Percentiles rank a stretch among this genome's conserved stretches.
Evolutionary conservation across 352 stramenopile species (phyloP).

Genomic region (Globisporangium cederbergense): DNA sequence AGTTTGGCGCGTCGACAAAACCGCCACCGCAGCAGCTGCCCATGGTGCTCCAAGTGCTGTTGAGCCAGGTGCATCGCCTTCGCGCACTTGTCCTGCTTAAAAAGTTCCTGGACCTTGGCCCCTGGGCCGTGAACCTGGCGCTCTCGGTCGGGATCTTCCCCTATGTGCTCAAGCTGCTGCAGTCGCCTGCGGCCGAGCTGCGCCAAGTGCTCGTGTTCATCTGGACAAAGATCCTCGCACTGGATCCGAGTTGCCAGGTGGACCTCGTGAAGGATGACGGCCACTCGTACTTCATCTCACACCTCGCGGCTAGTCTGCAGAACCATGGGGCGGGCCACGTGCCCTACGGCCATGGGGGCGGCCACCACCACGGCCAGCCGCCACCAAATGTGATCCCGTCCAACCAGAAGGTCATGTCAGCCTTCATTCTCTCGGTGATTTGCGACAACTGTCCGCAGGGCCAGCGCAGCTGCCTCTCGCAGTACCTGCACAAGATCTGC

Average conservation of each 20-base stretch:
- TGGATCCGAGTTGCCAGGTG: slow-evolving; percentile 94
- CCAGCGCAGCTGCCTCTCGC: slow-evolving; percentile 92
- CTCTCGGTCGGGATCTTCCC: slow-evolving; percentile 98
- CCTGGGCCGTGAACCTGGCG: slow-evolving; percentile 87
- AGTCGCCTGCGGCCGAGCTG: slow-evolving; percentile 94
- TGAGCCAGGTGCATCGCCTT: slow-evolving; percentile 96
- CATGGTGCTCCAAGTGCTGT: slow-evolving; percentile 96
- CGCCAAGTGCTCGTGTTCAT: slow-evolving; percentile 94
- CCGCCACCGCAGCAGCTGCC: slow-evolving; percentile 96
- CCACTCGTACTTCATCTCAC: slow-evolving; percentile 95
- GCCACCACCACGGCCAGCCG: slow-evolving; percentile 13
- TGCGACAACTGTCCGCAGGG: slow-evolving; percentile 90
- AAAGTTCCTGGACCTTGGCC: slow-evolving; percentile 94
- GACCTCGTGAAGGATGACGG: slow-evolving; percentile 97
- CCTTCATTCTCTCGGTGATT: slow-evolving; percentile 95
- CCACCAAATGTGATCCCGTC: slow-evolving; percentile 50
- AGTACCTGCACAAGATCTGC: slow-evolving; percentile 83
- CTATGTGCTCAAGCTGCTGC: slow-evolving; percentile 98
- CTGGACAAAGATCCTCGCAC: slow-evolving; percentile 93
- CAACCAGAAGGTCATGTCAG: slow-evolving; percentile 93
- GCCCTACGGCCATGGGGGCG: slow-evolving; percentile 4
- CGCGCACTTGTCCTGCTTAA: slow-evolving; percentile 94
- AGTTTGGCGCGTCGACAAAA: slow-evolving; percentile 90
- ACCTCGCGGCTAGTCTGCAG: slow-evolving; percentile 80
- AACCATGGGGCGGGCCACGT: slow-evolving; percentile 21